These are phyloP conservation scores for Boeremia exigua DNA, from an alignment of 2,329 filamentous ascomycete genomes.

Conservation along the genomic window DNA sequence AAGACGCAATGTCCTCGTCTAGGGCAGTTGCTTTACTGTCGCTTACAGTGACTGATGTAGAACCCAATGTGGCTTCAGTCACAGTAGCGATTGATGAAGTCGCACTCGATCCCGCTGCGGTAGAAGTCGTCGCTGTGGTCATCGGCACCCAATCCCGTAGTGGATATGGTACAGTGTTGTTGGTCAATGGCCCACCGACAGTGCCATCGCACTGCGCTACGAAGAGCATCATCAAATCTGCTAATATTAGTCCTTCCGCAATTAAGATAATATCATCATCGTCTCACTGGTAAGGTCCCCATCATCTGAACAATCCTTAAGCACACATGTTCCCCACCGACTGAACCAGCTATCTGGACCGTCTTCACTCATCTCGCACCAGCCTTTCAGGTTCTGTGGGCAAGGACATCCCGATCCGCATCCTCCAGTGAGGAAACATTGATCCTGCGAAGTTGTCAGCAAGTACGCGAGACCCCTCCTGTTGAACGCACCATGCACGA, in stretches of 20 bases:
- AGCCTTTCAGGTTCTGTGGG: slow-evolving; percentile 2
- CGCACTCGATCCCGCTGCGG: background rate
- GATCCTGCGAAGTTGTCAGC: background rate
- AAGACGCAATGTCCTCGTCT: background rate
- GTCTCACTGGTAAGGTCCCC: slow-evolving; percentile 1
- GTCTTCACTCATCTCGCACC: background rate
- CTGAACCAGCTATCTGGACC: slow-evolving; percentile 4
- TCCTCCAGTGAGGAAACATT: background rate
- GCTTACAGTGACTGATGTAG: no score
- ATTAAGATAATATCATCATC: no score
- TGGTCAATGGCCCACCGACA: background rate
- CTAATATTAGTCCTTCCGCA: background rate
- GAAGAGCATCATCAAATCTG: slow-evolving; percentile 2
- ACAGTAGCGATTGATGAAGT: background rate
- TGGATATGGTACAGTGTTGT: slow-evolving; percentile 1
- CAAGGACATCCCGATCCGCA: background rate
- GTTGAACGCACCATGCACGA: background rate
- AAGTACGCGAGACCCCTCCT: no score
- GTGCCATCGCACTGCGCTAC: slow-evolving; percentile 1
- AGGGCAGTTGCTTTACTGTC: background rate
- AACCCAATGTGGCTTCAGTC: background rate
- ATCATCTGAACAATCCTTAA: background rate
- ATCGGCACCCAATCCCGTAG: background rate
- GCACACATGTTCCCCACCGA: background rate
- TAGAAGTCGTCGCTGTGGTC: background rate